A percentile compares a stretch with the other conserved stretches of the same genome.
Conservation (phyloP, 2,329 filamentous ascomycete genomes). For the Calonectria pseudoreteaudii region DNA sequence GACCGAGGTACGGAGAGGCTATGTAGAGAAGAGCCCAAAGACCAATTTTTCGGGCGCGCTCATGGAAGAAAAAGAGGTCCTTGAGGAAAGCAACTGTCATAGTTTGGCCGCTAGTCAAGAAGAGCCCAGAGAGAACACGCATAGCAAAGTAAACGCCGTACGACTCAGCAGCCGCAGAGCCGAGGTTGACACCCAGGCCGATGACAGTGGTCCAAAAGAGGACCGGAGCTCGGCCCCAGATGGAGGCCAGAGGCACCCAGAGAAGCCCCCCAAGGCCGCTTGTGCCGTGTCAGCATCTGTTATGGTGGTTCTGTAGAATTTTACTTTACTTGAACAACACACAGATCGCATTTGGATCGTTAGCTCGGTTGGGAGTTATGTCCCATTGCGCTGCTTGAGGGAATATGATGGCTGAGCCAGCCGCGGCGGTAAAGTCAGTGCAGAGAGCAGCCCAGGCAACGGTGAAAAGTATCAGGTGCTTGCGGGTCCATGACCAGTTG, state of each 20-base stretch:
- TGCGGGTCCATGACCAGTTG: conserved; percentile 32
- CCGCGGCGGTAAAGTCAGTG: conserved; percentile 27
- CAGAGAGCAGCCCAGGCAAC: conserved; percentile 26
- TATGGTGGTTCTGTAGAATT: too few relatives aligned
- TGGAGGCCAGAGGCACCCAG: conserved; percentile 16
- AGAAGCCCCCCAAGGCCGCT: conserved; percentile 12
- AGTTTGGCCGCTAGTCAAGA: conserved; percentile 56
- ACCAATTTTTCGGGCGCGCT: conserved; percentile 63
- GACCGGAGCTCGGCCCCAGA: conserved; percentile 18
- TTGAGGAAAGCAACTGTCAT: conserved; percentile 64
- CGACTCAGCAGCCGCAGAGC: not conserved
- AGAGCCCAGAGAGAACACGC: conserved; percentile 50
- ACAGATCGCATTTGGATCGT: not conserved
- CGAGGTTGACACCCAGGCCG: not conserved
- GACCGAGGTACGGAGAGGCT: conserved; percentile 57
- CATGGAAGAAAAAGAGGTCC: conserved; percentile 71
- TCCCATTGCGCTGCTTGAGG: conserved; percentile 28
- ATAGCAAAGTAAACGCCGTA: conserved; percentile 2
- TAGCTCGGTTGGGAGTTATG: conserved; percentile 5
- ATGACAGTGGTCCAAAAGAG: conserved; percentile 16
- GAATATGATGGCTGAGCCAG: conserved; percentile 25
- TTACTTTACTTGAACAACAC: conserved; percentile 16
- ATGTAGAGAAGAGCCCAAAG: conserved; percentile 57
- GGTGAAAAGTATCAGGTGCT: conserved; percentile 28
- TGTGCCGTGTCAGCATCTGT: not conserved